Percentiles rank a stretch among this genome's conserved stretches.
phyloP scores from a whole-genome alignment of 352 stramenopile genomes.

The Pythium periplocum region DNA sequence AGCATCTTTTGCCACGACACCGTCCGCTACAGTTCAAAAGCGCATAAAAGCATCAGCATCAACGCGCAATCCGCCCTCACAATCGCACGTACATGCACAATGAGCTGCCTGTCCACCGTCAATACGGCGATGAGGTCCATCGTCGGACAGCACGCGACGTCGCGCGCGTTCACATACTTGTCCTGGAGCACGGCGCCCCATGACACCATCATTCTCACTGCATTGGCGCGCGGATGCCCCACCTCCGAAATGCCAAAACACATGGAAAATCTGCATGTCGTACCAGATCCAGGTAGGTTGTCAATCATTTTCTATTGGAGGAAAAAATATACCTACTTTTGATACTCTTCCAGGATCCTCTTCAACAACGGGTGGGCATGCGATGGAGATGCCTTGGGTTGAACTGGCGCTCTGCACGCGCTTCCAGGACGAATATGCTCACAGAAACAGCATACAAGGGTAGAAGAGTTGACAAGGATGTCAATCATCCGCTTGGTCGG shows the following conservation, averaged over 20 bases:
- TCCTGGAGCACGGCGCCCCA: conserved; percentile 69
- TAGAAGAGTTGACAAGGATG: too few species aligned
- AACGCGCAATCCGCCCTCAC: not conserved
- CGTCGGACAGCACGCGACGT: conserved; percentile 53
- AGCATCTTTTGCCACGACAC: conserved; percentile 74
- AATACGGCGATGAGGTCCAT: conserved; percentile 79
- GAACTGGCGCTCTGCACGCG: too few species aligned
- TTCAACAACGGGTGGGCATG: too few species aligned
- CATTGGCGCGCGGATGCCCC: not conserved
- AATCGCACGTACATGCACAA: conserved; percentile 56
- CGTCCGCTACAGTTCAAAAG: conserved; percentile 35
- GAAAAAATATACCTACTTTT: too few species aligned
- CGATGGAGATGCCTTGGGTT: too few species aligned
- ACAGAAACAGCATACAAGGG: too few species aligned
- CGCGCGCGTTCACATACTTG: conserved; percentile 48
- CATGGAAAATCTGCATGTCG: conserved; percentile 3
- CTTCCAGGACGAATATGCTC: too few species aligned
- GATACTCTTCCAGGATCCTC: too few species aligned
- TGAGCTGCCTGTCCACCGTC: conserved; percentile 56
- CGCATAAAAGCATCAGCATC: not conserved
- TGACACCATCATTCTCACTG: conserved; percentile 5
- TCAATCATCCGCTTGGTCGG: too few species aligned
- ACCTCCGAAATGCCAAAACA: not conserved
- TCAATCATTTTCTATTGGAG: not conserved
- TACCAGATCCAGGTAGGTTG: conserved; percentile 6